Conservation (phyloP, 2,329 filamentous ascomycete genomes). For the Fusarium illudens region DNA sequence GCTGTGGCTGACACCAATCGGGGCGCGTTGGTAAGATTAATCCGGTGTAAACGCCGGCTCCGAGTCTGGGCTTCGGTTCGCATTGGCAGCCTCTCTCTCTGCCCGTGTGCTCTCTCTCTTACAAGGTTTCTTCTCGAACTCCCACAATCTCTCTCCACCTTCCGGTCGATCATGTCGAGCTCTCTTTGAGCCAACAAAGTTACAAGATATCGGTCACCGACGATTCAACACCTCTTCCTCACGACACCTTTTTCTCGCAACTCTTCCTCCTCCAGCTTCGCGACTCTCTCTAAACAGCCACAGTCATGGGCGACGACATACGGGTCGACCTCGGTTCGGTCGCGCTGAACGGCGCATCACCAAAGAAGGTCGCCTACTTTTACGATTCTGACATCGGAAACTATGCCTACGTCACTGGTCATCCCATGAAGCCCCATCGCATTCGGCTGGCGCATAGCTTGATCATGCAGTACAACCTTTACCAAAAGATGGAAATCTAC, state of each 20-base stretch:
- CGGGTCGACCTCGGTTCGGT: conserved; percentile 54
- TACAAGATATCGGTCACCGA: conserved; percentile 4
- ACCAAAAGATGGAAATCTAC: conserved; percentile 97
- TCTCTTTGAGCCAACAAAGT: conserved; percentile 28
- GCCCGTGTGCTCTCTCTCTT: conserved; percentile 37
- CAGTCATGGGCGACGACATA: conserved; percentile 51
- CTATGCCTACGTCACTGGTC: conserved; percentile 94
- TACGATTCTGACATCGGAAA: conserved; percentile 99
- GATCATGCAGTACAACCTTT: conserved; percentile 94
- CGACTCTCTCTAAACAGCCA: conserved; percentile 25
- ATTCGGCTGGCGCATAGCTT: conserved; percentile 94
- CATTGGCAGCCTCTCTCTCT: conserved; percentile 30
- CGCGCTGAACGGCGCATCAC: conserved; percentile 57
- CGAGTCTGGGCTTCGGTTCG: conserved; percentile 30
- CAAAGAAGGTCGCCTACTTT: conserved; percentile 94
- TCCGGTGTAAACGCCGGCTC: conserved; percentile 38
- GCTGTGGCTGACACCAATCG: conserved; percentile 16
- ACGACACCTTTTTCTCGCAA: conserved; percentile 6
- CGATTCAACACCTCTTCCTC: background rate
- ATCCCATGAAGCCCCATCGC: conserved; percentile 99
- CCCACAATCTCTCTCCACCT: conserved; percentile 16
- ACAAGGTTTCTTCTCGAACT: conserved; percentile 29
- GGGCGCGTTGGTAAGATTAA: conserved; percentile 26
- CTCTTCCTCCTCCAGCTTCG: conserved; percentile 18
- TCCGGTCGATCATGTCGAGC: conserved; percentile 34